phyloP scores from a whole-genome alignment of 345 rosid species.

The Populus simonii region DNA sequence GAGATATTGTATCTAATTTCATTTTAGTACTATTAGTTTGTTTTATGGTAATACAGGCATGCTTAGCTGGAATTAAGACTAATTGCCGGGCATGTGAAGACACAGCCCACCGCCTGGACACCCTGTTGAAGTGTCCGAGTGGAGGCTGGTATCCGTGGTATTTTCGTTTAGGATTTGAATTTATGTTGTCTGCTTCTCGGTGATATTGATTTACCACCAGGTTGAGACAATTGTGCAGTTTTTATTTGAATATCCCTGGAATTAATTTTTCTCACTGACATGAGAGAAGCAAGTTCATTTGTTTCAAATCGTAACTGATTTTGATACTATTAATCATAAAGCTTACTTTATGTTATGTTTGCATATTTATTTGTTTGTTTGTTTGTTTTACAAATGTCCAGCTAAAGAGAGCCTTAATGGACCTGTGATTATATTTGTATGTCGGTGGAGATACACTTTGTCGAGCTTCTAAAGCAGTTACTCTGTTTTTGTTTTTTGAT shows the following conservation, averaged over 20 bases:
- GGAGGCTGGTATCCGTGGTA: neutral
- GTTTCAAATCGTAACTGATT: neutral
- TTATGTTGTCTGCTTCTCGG: neutral
- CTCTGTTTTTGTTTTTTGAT: neutral
- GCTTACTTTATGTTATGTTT: neutral
- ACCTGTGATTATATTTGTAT: neutral
- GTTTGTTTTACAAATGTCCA: neutral
- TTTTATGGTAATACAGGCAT: neutral
- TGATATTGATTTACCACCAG: neutral
- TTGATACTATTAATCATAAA: neutral
- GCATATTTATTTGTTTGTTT: neutral
- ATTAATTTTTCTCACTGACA: neutral
- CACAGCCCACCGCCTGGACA: neutral
- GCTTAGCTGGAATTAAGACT: neutral
- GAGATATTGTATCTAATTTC: neutral
- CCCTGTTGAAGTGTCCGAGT: neutral
- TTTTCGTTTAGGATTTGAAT: neutral
- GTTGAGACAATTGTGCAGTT: neutral
- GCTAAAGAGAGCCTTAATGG: neutral
- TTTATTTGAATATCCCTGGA: neutral
- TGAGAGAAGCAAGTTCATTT: neutral
- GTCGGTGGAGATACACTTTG: no score
- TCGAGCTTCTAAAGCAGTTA: no score
- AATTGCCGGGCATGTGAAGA: neutral
- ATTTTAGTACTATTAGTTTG: neutral